phyloP scores from a whole-genome alignment of 1,284 basidiomycete genomes.

The Sanghuangporus weigelae region DNA sequence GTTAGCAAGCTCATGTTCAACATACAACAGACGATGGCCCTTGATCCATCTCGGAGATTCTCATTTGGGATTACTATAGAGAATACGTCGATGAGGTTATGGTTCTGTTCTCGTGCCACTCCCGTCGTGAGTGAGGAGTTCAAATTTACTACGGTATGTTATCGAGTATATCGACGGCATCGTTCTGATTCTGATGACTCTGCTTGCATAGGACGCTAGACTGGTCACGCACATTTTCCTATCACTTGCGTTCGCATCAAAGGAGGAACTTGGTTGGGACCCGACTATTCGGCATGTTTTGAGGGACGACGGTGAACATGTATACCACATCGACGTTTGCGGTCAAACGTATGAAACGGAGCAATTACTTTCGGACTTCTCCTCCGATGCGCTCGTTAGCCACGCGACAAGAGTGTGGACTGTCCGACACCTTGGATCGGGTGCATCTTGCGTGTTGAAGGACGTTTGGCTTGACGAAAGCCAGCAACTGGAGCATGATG shows the following conservation, averaged over 20 bases:
- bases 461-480: neutral
- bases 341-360: neutral
- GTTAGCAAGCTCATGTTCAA: neutral
- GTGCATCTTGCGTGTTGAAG: neutral
- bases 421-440: neutral
- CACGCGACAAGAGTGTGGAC: neutral
- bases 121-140: neutral
- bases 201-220: neutral
- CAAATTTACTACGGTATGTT: neutral
- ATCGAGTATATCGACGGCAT: neutral
- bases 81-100: neutral
- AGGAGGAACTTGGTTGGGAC: neutral
- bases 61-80: constrained; percentile 17
- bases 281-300: neutral
- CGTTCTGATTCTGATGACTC: neutral
- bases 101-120: neutral
- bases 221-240: neutral
- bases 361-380: neutral
- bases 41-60: constrained; percentile 17
- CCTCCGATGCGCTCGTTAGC: neutral
- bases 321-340: neutral
- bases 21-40: constrained; percentile 15
- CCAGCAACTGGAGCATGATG: neutral
- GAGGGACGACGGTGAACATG: neutral
- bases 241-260: no score